phyloP scores from a whole-genome alignment of 1,284 basidiomycete species.

The Cutaneotrichosporon sp. region DNA sequence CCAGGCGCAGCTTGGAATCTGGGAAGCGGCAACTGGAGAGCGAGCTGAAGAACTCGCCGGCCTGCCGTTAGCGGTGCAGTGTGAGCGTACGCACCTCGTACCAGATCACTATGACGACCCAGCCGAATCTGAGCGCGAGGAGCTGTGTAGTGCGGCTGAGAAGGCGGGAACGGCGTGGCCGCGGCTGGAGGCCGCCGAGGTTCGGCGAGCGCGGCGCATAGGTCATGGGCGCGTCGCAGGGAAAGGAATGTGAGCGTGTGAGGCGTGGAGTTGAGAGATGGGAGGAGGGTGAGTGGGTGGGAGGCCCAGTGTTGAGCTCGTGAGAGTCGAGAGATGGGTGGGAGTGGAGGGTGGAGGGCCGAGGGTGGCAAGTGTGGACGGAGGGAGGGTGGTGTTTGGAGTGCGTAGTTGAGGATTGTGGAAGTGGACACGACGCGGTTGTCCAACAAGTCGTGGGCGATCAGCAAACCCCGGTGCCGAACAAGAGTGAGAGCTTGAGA shows the following conservation, averaged over 20 bases:
- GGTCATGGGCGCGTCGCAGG: neutral
- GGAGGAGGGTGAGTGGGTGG: neutral
- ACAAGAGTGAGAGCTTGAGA: too few species aligned
- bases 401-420: too few species aligned
- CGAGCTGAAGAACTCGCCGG: conserved; percentile 53
- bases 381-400: too few species aligned
- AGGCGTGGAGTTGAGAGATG: too few species aligned
- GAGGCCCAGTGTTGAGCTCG: neutral
- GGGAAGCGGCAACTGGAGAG: conserved; percentile 53
- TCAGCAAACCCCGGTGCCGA: too few species aligned
- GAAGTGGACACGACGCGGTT: too few species aligned
- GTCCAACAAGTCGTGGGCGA: too few species aligned
- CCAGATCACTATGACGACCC: conserved; percentile 67
- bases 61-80: conserved; percentile 23
- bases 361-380: too few species aligned
- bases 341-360: too few species aligned
- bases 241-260: neutral
- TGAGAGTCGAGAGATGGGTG: neutral
- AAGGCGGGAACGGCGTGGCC: conserved; percentile 29
- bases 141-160: conserved; percentile 42
- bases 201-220: conserved; percentile 1
- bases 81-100: conserved; percentile 62
- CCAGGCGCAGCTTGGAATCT: conserved; percentile 38
- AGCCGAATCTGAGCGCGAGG: conserved; percentile 59
- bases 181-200: conserved; percentile 3